A percentile compares a stretch with the other conserved stretches of the same genome.
Evolutionary conservation across 495 filamentous ascomycete species (phyloP).

Genomic region (Hypoxylon fragiforme): DNA sequence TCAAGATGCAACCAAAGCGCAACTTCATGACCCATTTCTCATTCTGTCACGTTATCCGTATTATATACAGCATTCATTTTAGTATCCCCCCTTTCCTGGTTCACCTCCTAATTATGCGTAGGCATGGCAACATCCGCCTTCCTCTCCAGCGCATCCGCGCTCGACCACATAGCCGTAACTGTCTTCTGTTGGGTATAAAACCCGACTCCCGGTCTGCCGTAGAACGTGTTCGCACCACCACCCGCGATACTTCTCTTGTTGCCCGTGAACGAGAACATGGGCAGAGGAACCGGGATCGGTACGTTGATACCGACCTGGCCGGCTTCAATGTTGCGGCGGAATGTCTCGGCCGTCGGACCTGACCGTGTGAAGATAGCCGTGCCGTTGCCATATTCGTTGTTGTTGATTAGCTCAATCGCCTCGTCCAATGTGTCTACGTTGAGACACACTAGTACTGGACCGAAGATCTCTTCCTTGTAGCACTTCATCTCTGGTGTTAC

Average conservation of each 20-base stretch:
- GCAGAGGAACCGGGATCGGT: constrained; percentile 82
- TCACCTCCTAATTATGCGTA: constrained; percentile 61
- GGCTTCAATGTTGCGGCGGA: constrained; percentile 69
- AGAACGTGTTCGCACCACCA: constrained; percentile 92
- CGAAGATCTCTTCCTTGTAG: constrained; percentile 97
- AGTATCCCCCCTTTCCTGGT: constrained; percentile 7
- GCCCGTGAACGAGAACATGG: constrained; percentile 97
- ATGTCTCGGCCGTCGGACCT: constrained; percentile 62
- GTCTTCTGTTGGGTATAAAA: constrained; percentile 99
- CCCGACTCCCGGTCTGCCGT: constrained; percentile 85
- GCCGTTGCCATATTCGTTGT: constrained; percentile 69
- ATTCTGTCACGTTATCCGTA: background rate
- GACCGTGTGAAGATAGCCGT: constrained; percentile 66
- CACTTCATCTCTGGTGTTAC: constrained; percentile 91
- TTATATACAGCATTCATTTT: background rate
- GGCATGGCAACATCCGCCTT: constrained; percentile 92
- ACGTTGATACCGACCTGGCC: constrained; percentile 83
- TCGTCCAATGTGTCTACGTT: constrained; percentile 85
- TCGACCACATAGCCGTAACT: constrained; percentile 88
- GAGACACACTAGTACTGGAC: constrained; percentile 86
- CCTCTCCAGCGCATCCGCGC: constrained; percentile 76
- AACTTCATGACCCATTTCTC: background rate
- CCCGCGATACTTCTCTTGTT: constrained; percentile 97
- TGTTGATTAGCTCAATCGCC: constrained; percentile 65
- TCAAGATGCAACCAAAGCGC: background rate